Conservation (phyloP, 345 rosid species). For the Salix caprea region DNA sequence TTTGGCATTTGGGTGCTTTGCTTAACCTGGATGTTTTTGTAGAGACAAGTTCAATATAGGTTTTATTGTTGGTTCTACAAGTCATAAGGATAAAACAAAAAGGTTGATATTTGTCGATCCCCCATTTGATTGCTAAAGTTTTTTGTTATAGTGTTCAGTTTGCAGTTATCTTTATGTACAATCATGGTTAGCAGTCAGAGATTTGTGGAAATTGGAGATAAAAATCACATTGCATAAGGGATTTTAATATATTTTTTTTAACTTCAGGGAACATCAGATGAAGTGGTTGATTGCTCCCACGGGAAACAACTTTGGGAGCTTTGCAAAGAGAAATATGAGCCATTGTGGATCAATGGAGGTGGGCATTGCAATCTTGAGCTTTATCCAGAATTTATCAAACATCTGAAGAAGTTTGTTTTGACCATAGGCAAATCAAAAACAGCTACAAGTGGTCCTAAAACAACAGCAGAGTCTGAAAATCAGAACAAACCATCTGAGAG, state of each 20-base stretch:
- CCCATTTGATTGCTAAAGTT: not conserved
- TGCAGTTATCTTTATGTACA: not conserved
- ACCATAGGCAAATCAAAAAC: constrained; percentile 54
- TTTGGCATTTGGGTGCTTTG: not conserved
- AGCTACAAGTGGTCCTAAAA: constrained; percentile 36
- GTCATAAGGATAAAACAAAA: not conserved
- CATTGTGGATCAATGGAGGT: constrained; percentile 81
- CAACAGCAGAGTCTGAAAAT: constrained; percentile 38
- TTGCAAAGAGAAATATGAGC: constrained; percentile 77
- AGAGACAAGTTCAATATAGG: not conserved
- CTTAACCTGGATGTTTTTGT: not conserved
- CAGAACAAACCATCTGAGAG: constrained; percentile 49
- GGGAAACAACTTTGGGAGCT: constrained; percentile 84
- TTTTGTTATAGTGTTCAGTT: not conserved
- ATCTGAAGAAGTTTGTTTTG: constrained; percentile 66
- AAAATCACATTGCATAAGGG: not conserved
- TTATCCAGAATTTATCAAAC: constrained; percentile 75
- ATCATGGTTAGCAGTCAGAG: not conserved
- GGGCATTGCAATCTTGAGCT: constrained; percentile 94
- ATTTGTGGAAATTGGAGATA: constrained; percentile 1
- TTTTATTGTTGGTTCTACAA: not conserved
- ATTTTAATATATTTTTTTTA: not conserved
- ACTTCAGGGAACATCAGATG: constrained; percentile 76
- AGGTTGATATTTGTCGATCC: not conserved
- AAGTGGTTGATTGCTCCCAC: constrained; percentile 82